Evolutionary conservation across 2,329 filamentous ascomycete genomes (phyloP).

Genomic region (Diplocarpon mali): DNA sequence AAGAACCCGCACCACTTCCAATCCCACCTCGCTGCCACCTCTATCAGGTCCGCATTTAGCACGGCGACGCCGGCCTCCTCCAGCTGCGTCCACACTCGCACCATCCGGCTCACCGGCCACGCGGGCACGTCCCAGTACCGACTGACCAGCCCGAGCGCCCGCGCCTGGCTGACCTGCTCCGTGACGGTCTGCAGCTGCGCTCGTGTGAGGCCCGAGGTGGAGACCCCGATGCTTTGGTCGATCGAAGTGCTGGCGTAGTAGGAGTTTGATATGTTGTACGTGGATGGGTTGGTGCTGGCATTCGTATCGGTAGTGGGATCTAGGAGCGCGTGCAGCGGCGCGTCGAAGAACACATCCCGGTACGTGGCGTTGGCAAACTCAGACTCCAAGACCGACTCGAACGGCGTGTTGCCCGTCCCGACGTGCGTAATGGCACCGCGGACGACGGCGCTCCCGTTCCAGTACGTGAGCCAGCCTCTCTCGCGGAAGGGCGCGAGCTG

Average conservation of each 20-base stretch:
- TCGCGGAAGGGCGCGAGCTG: conserved; percentile 33
- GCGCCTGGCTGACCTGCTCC: conserved; percentile 24
- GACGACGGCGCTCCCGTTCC: conserved; percentile 28
- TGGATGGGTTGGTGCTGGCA: not conserved
- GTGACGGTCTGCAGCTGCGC: conserved; percentile 18
- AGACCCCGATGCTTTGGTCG: conserved; percentile 5
- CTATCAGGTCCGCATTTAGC: conserved; percentile 34
- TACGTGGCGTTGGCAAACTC: conserved; percentile 27
- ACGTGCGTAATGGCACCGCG: conserved; percentile 37
- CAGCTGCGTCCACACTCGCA: conserved; percentile 32
- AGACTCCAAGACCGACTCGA: conserved; percentile 28
- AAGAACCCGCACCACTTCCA: conserved; percentile 15
- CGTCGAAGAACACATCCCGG: conserved; percentile 38
- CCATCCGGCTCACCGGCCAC: conserved; percentile 30
- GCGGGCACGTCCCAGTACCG: conserved; percentile 34
- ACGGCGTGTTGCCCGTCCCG: conserved; percentile 37
- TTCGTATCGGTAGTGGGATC: no score
- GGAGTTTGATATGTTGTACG: conserved; percentile 21
- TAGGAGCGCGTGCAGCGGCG: conserved; percentile 27
- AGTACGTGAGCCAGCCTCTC: conserved; percentile 28
- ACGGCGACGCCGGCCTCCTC: conserved; percentile 30
- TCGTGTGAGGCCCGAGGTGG: conserved; percentile 9
- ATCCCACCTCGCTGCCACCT: conserved; percentile 25
- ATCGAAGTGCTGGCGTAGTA: conserved; percentile 23
- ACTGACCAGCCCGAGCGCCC: conserved; percentile 29